Evolutionary conservation across 306 rosid genomes (phyloP).

Genomic region (Oemleria cerasiformis): DNA sequence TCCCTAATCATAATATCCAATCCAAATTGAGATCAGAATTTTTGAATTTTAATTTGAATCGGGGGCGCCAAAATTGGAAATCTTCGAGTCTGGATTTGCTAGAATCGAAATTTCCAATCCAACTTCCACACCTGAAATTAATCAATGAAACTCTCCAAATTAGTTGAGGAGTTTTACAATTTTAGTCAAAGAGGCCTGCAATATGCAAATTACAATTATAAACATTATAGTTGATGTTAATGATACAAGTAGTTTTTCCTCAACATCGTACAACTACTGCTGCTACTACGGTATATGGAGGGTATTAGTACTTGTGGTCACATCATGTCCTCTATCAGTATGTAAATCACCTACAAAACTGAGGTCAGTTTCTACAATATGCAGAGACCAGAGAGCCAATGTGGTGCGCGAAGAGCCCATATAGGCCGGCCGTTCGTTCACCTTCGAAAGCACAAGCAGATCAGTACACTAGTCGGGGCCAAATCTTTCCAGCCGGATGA

Average conservation of each 20-base stretch:
- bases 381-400: neutral
- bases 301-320: conserved; percentile 28
- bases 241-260: conserved; percentile 34
- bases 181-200: neutral
- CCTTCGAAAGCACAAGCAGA: conserved; percentile 66
- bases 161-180: neutral
- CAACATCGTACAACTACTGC: conserved; percentile 25
- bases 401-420: conserved; percentile 12
- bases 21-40: no score
- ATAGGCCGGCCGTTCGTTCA: conserved; percentile 28
- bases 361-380: conserved; percentile 29
- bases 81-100: no score
- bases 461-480: conserved; percentile 24
- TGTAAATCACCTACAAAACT: conserved; percentile 40
- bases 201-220: conserved; percentile 1
- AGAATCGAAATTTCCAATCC: no score
- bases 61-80: no score
- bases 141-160: neutral
- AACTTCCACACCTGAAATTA: neutral
- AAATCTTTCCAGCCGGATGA: conserved; percentile 29
- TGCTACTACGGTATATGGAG: conserved; percentile 29
- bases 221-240: conserved; percentile 27
- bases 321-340: conserved; percentile 33
- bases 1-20: no score
- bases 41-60: no score